phyloP scores from a whole-genome alignment of 2,329 filamentous ascomycete genomes.

The Pestalotiopsis sp. region DNA sequence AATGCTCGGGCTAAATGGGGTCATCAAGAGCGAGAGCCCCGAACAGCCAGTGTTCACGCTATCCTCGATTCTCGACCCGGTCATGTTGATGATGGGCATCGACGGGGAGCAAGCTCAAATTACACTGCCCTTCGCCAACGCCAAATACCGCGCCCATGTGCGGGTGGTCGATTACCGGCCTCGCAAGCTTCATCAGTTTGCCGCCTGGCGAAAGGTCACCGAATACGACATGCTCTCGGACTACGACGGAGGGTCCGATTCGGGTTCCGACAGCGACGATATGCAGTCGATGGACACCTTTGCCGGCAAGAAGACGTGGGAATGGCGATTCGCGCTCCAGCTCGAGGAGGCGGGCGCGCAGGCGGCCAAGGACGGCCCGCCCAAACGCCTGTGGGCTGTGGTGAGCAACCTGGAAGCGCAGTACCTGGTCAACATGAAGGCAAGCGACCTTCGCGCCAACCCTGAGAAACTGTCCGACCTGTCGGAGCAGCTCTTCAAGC shows the following conservation, averaged over 20 bases:
- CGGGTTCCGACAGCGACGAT: constrained; percentile 32
- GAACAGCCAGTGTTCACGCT: constrained; percentile 38
- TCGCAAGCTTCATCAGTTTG: constrained; percentile 70
- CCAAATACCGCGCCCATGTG: constrained; percentile 68
- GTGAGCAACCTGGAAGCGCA: constrained; percentile 63
- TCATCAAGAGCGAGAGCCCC: constrained; percentile 49
- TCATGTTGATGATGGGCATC: constrained; percentile 44
- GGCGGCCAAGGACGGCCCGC: constrained; percentile 31
- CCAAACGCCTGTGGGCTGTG: constrained; percentile 64
- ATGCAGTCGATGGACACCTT: constrained; percentile 24
- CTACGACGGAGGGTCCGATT: constrained; percentile 34
- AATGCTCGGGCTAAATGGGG: constrained; percentile 23
- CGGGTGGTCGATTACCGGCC: constrained; percentile 86
- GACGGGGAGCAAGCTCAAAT: constrained; percentile 38
- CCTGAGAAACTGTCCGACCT: constrained; percentile 51
- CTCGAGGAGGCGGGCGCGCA: constrained; percentile 68
- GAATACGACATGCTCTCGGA: constrained; percentile 56
- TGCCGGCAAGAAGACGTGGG: constrained; percentile 56
- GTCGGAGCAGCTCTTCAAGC: constrained; percentile 70
- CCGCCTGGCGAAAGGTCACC: constrained; percentile 45
- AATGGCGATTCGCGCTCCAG: constrained; percentile 82
- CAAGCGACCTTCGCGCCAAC: constrained; percentile 58
- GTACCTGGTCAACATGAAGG: constrained; percentile 50
- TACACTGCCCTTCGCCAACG: constrained; percentile 73
- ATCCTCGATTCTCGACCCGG: constrained; percentile 41